These are phyloP conservation scores for Pythium insidiosum DNA, from an alignment of 352 stramenopile species.

Conservation along the genomic window DNA sequence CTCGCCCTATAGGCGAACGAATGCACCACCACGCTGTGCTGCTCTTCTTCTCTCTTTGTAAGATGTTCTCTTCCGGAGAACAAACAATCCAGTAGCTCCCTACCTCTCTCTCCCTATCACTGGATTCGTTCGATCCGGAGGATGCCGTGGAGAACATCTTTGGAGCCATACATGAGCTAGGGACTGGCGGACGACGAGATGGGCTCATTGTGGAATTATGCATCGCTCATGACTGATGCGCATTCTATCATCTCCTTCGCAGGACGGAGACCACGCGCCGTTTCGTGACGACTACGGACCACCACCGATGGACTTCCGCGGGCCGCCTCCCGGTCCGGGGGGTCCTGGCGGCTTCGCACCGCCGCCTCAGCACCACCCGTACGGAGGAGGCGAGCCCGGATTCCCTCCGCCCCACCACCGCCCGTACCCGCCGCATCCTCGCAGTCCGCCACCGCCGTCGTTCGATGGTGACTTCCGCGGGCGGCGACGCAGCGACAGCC, in stretches of 20 bases:
- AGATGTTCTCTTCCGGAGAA: no score
- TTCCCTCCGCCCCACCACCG: conserved; percentile 13
- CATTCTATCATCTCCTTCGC: background rate
- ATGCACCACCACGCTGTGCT: no score
- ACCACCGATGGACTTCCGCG: conserved; percentile 23
- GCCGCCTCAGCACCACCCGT: conserved; percentile 11
- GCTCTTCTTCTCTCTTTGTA: no score
- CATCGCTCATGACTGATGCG: background rate
- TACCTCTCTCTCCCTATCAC: no score
- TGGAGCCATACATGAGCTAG: no score
- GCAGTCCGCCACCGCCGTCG: background rate
- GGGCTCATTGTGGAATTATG: no score
- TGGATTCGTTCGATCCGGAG: no score
- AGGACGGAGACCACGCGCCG: conserved; percentile 20
- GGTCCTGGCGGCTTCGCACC: conserved; percentile 17
- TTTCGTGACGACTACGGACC: conserved; percentile 34
- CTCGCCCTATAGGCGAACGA: no score
- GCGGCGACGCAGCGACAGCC: conserved; percentile 18
- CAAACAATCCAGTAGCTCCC: no score
- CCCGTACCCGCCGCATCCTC: conserved; percentile 13
- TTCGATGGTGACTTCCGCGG: conserved; percentile 17
- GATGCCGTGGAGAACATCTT: no score
- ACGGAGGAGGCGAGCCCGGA: background rate
- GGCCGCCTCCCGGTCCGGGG: conserved; percentile 12
- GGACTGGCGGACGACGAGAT: no score